These are phyloP conservation scores for Phoma sp. DNA, from an alignment of 2,329 filamentous ascomycete species.

Conservation along the genomic window DNA sequence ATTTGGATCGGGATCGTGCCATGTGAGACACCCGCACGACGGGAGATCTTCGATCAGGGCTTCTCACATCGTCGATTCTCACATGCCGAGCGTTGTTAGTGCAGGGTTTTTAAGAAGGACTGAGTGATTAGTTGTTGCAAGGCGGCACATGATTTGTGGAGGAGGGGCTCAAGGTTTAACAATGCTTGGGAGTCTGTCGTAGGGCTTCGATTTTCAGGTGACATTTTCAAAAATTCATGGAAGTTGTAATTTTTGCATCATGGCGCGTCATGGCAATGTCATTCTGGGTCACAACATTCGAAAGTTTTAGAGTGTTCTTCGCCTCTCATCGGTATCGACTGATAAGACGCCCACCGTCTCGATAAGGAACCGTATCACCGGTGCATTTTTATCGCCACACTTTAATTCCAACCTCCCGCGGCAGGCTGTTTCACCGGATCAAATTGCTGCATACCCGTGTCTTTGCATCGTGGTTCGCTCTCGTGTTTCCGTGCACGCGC, in stretches of 20 bases:
- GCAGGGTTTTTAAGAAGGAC: background rate
- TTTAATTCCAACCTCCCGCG: slow-evolving; percentile 2
- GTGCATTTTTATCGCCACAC: background rate
- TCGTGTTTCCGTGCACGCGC: background rate
- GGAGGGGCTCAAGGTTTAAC: slow-evolving; percentile 8
- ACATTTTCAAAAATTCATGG: slow-evolving; percentile 1
- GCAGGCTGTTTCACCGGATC: slow-evolving; percentile 9
- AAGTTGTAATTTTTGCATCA: slow-evolving; percentile 4
- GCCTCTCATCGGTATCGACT: background rate
- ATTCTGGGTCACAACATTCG: no score
- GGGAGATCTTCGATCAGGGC: slow-evolving; percentile 17
- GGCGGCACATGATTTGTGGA: background rate
- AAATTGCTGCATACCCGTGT: slow-evolving; percentile 2
- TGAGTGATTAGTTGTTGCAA: background rate
- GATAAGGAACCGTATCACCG: background rate
- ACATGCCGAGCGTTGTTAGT: background rate
- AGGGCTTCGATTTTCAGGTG: background rate
- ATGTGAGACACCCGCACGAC: slow-evolving; percentile 4
- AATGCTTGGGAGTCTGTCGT: background rate
- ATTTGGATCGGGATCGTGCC: slow-evolving; percentile 4
- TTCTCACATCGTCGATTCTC: slow-evolving; percentile 11
- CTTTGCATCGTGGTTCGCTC: background rate
- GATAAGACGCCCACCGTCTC: background rate
- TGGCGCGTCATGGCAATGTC: no score
- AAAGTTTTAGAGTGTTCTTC: background rate